These are phyloP conservation scores for Sporobolomyces pararoseus DNA, from an alignment of 768 basidiomycete species.

Conservation along the genomic window DNA sequence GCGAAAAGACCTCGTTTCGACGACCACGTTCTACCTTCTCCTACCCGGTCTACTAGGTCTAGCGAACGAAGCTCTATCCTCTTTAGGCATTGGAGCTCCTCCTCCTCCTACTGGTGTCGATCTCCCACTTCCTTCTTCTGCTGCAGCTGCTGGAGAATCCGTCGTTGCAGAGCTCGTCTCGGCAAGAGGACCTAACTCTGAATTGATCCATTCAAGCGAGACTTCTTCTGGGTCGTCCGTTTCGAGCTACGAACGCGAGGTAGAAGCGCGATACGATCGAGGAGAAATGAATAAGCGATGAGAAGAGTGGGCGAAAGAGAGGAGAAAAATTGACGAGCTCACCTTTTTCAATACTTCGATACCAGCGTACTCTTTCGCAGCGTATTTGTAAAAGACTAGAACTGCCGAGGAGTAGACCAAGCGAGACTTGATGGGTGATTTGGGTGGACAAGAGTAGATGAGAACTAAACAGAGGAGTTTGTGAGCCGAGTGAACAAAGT, in stretches of 20 bases:
- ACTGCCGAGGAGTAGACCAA: slow-evolving; percentile 84
- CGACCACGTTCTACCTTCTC: no score
- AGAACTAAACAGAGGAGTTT: slow-evolving; percentile 69
- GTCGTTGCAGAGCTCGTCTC: background rate
- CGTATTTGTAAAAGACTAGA: slow-evolving; percentile 59
- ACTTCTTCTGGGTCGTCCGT: slow-evolving; percentile 76
- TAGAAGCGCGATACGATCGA: no score
- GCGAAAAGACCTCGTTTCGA: no score
- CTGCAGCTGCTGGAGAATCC: background rate
- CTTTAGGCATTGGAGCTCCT: slow-evolving; percentile 41
- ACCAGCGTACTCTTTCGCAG: slow-evolving; percentile 51
- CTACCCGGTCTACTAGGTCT: slow-evolving; percentile 67
- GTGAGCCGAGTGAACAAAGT: background rate
- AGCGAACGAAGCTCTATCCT: slow-evolving; percentile 59
- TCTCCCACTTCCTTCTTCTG: background rate
- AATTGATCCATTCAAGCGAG: slow-evolving; percentile 60
- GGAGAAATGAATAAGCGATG: no score
- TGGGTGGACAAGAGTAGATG: slow-evolving; percentile 84
- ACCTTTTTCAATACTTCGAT: slow-evolving; percentile 53
- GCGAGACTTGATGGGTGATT: slow-evolving; percentile 73
- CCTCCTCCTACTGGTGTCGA: background rate
- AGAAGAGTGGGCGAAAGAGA: no score
- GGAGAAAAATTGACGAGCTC: slow-evolving; percentile 31
- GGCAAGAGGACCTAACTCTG: slow-evolving; percentile 56
- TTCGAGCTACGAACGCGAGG: slow-evolving; percentile 60